phyloP scores from a whole-genome alignment of 768 basidiomycete genomes.

The Naganishia vaughanmartiniae region DNA sequence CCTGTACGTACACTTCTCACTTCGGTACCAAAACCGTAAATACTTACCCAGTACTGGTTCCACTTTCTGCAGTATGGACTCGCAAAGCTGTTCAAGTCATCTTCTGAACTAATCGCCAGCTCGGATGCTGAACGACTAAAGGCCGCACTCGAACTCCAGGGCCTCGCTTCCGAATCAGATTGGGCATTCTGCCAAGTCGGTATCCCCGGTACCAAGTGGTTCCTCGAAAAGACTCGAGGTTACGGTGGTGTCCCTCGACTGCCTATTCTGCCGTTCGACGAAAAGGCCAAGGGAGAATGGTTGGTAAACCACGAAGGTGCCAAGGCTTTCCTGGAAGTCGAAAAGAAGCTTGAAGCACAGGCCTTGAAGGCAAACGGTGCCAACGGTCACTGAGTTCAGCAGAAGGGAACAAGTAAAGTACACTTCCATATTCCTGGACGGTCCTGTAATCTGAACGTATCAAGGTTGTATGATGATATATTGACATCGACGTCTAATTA shows the following conservation, averaged over 20 bases:
- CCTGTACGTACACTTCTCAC: conserved; percentile 26
- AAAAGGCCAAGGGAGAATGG: conserved; percentile 58
- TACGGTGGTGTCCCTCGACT: conserved; percentile 77
- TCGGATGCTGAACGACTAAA: conserved; percentile 57
- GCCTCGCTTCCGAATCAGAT: conserved; percentile 75
- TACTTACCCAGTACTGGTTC: background rate
- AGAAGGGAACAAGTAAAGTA: too few relatives aligned
- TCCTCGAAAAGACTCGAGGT: conserved; percentile 67
- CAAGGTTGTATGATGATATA: conserved; percentile 19
- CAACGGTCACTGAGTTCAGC: conserved; percentile 20
- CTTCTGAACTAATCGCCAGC: conserved; percentile 61
- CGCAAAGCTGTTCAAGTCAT: conserved; percentile 63
- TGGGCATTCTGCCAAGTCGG: conserved; percentile 72
- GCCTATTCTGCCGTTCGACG: conserved; percentile 68
- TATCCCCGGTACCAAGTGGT: conserved; percentile 78
- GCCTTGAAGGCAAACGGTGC: conserved; percentile 17
- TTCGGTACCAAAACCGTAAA: background rate
- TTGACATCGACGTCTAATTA: background rate
- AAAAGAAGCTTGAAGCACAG: conserved; percentile 52
- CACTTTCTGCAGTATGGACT: conserved; percentile 58
- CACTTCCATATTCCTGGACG: background rate
- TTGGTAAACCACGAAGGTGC: conserved; percentile 74
- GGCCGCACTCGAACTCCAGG: conserved; percentile 73
- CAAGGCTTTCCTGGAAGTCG: conserved; percentile 65
- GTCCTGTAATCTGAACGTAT: conserved; percentile 19